A percentile compares a stretch with the other conserved stretches of the same genome.
These are phyloP conservation scores for Aspergillus carbonarius DNA, from an alignment of 2,329 filamentous ascomycete species.

Conservation along the genomic window DNA sequence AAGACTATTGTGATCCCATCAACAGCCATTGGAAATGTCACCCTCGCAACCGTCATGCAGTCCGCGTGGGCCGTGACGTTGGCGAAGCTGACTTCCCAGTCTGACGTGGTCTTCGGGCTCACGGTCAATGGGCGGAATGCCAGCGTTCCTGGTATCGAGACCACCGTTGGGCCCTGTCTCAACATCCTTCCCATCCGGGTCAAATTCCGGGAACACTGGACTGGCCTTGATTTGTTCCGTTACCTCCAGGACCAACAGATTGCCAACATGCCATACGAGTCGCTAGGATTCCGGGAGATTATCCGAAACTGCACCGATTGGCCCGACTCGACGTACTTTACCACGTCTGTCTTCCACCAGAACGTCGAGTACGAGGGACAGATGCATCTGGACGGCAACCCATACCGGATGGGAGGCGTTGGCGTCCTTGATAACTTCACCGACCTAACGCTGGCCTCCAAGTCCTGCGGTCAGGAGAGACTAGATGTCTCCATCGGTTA, in stretches of 20 bases:
- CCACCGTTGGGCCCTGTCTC: conserved; percentile 64
- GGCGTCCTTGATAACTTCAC: conserved; percentile 43
- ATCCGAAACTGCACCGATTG: conserved; percentile 44
- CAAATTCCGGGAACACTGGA: conserved; percentile 53
- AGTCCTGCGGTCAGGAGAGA: conserved; percentile 31
- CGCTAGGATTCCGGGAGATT: conserved; percentile 57
- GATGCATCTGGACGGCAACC: conserved; percentile 39
- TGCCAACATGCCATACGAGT: conserved; percentile 56
- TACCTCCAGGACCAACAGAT: conserved; percentile 60
- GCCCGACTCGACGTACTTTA: conserved; percentile 43
- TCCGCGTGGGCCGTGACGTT: conserved; percentile 66
- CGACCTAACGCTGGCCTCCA: conserved; percentile 42
- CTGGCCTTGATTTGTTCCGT: conserved; percentile 53
- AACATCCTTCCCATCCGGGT: conserved; percentile 67
- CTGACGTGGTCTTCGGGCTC: conserved; percentile 65
- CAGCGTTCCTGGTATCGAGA: conserved; percentile 55
- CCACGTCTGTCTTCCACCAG: conserved; percentile 43
- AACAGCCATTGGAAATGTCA: conserved; percentile 57
- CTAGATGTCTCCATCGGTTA: conserved; percentile 40
- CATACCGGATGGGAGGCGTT: conserved; percentile 40
- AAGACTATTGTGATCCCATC: conserved; percentile 39
- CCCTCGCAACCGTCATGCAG: conserved; percentile 64
- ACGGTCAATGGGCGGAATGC: conserved; percentile 65
- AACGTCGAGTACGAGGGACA: conserved; percentile 37
- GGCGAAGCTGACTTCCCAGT: conserved; percentile 52